Evolutionary conservation across 2,329 filamentous ascomycete species (phyloP), one percentile per base, ranked within the genome.

Genomic region (Metarhizium album): DNA sequence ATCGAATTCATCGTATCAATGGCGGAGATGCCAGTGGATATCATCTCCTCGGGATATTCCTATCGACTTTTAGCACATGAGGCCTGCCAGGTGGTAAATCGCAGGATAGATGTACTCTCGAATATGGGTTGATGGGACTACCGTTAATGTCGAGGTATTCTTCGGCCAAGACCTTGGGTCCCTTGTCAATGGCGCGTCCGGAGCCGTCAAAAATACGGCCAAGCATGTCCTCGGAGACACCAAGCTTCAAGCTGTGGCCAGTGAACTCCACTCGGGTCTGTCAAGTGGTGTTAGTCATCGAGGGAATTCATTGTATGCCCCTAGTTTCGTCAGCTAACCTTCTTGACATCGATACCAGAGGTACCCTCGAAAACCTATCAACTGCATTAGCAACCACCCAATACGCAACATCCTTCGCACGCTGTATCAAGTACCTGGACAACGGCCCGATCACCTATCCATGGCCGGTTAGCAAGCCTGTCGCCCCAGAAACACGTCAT

Each of bases 31-130:
- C 93, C 93, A 46, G 93, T 98, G 35, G 91, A 93, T 64, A 98
- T 97, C 91, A 98, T 98, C 74, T 98, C 94, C 75, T 98, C 93
- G 64, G 93, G 93, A 68, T 98, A 98, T 60, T 95, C 88, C 89
- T 94, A 57, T 42, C 35, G 49, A 24, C 37, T 55, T 54, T 63
- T 50, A 63, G 59, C 50, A 37, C 24, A 2, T 43, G n/a, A 4
- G 9, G 18, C 23, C 9, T 24, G 18, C 1, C 29, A n/a, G 29
- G 8, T 7, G 23, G 22, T 48, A 18, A 27, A 31, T 4, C 16
- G 8, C 8, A 20, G 9, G 13, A 27, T 20, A 22, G 46, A 48
- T 48, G 35, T 79, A 94, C 91, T 76, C 93, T 83, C 54, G 90
- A 91, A 75, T 93, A 97, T 55, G 93, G 93, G 75, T 98, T 98